Evolutionary conservation across 179 eudicot genomes (phyloP).

Genomic region (Spinacia oleracea): DNA sequence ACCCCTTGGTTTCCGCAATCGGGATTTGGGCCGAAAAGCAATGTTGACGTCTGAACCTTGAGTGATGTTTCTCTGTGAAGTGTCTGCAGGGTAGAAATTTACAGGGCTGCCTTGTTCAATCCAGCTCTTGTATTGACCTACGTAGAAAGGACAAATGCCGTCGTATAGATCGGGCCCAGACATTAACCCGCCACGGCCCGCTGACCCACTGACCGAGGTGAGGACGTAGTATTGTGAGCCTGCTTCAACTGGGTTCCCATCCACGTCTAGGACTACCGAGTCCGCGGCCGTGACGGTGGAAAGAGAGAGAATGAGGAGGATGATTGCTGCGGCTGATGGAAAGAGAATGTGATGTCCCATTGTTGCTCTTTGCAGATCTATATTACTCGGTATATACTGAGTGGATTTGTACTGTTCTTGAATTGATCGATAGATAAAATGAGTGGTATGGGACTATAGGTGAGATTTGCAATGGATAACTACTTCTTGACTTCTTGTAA

Average conservation of each 20-base stretch:
- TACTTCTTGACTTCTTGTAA: too few species aligned
- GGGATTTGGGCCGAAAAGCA: neutral
- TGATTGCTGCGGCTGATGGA: neutral
- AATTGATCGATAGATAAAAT: too few species aligned
- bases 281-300: neutral
- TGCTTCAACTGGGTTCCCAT: neutral
- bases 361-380: too few species aligned
- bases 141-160: neutral
- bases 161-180: neutral
- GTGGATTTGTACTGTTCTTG: too few species aligned
- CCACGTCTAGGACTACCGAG: neutral
- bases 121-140: neutral
- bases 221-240: constrained; percentile 6
- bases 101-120: neutral
- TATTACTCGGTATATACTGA: too few species aligned
- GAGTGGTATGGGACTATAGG: too few species aligned
- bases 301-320: neutral
- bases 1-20: neutral
- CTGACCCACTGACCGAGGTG: neutral
- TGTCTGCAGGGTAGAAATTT: neutral
- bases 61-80: neutral
- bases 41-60: neutral
- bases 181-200: constrained; percentile 5
- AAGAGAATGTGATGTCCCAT: neutral
- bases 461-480: too few species aligned